These are phyloP conservation scores for Penicillium olsonii DNA, from an alignment of 2,329 filamentous ascomycete genomes.

Conservation along the genomic window DNA sequence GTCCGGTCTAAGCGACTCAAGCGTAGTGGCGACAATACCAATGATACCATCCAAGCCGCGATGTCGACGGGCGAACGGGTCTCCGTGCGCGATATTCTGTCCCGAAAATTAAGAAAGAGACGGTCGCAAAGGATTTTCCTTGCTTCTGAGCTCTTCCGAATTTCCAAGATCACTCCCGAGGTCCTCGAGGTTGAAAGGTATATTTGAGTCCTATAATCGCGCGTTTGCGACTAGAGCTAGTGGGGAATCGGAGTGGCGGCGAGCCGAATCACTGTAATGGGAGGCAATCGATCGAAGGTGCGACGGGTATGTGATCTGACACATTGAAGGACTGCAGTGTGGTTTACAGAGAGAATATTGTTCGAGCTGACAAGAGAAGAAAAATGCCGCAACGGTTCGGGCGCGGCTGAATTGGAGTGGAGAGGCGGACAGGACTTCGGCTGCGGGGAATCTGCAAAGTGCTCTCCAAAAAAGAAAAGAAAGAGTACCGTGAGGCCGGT, in stretches of 20 bases:
- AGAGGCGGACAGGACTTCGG: constrained; percentile 19
- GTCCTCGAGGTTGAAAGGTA: neutral
- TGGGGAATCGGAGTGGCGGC: constrained; percentile 16
- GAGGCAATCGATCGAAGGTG: constrained; percentile 24
- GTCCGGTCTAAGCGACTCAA: constrained; percentile 14
- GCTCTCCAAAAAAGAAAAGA: neutral
- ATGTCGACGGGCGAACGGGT: constrained; percentile 17
- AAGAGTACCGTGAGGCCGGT: neutral
- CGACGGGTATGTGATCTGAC: constrained; percentile 17
- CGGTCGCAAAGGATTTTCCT: constrained; percentile 9
- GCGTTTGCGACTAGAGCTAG: constrained; percentile 24
- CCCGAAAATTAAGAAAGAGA: neutral
- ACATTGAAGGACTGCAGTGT: constrained; percentile 22
- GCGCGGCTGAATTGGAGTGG: constrained; percentile 25
- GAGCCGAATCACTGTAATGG: constrained; percentile 23
- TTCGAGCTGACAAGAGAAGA: constrained; percentile 16
- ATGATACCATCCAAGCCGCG: constrained; percentile 20
- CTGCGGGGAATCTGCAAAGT: constrained; percentile 25
- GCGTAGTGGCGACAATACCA: constrained; percentile 15
- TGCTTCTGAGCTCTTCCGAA: neutral
- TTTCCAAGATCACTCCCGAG: neutral
- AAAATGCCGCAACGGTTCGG: constrained; percentile 28
- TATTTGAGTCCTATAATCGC: constrained; percentile 19
- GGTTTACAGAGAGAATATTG: constrained; percentile 2
- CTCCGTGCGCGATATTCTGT: constrained; percentile 16